Evolutionary conservation across 2,329 filamentous ascomycete genomes (phyloP).

Genomic region (Pseudohalonectria lignicola): DNA sequence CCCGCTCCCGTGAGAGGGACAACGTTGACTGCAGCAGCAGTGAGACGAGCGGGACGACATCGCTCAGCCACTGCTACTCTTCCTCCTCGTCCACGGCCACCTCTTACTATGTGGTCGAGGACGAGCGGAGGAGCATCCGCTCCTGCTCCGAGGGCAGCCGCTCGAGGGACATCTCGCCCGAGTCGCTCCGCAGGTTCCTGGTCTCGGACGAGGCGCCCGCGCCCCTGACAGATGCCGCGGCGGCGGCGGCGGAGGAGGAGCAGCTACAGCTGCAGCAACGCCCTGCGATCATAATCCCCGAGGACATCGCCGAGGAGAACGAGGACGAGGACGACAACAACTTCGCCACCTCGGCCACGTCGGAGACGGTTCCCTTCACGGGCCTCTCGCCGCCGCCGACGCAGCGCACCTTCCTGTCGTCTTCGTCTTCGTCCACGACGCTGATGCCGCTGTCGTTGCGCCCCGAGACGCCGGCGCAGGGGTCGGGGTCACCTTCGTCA

Average conservation of each 20-base stretch:
- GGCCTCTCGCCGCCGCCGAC: conserved; percentile 42
- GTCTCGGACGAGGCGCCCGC: conserved; percentile 29
- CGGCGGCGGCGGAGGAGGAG: conserved; percentile 15
- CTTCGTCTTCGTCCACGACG: conserved; percentile 5
- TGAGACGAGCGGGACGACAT: conserved; percentile 4
- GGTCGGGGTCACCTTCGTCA: no score
- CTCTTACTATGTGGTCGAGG: conserved; percentile 13
- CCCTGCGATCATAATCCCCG: conserved; percentile 26
- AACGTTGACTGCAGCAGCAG: conserved; percentile 13
- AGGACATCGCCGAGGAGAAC: conserved; percentile 35
- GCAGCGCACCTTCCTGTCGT: conserved; percentile 23
- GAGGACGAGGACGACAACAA: conserved; percentile 51
- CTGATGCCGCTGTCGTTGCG: conserved; percentile 2
- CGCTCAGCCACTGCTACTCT: no score
- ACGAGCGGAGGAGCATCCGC: conserved; percentile 15
- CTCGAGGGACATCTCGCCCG: conserved; percentile 43
- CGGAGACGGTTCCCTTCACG: conserved; percentile 33
- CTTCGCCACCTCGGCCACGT: conserved; percentile 42
- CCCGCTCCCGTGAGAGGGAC: conserved; percentile 6
- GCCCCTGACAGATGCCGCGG: conserved; percentile 11
- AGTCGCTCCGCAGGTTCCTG: conserved; percentile 40
- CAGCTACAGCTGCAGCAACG: conserved; percentile 13
- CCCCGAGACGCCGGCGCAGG: not conserved
- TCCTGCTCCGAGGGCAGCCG: conserved; percentile 29
- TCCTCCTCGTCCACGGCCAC: conserved; percentile 1